Conservation (phyloP, 208 protist genomes). For the Acanthamoeba healyi region DNA sequence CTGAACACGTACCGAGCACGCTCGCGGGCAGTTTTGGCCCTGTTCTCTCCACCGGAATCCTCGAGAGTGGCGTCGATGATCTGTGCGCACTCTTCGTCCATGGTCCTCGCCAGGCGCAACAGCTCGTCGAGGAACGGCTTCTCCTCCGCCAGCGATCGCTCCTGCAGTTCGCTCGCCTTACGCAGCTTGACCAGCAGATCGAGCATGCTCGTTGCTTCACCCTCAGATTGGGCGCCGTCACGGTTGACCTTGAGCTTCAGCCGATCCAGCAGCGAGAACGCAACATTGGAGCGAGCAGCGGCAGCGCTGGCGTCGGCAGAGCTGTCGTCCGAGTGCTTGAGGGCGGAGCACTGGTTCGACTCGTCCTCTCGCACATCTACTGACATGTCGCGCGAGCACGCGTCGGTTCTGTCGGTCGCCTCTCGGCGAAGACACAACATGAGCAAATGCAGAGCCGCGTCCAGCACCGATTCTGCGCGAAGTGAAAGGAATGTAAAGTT, state of each 20-base stretch:
- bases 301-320: background rate
- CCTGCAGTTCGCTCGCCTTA: constrained; percentile 1
- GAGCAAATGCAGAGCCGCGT: constrained; percentile 20
- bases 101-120: background rate
- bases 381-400: background rate
- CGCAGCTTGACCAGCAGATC: constrained; percentile 6
- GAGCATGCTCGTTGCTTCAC: background rate
- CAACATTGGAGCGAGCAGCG: too few species aligned
- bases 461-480: background rate
- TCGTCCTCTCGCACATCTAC: constrained; percentile 7
- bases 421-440: constrained; percentile 21
- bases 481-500: background rate
- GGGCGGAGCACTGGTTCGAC: background rate
- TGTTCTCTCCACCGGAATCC: background rate
- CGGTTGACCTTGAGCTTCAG: background rate
- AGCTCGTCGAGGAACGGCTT: constrained; percentile 5
- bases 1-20: background rate
- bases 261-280: background rate
- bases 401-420: background rate
- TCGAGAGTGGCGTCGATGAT: constrained; percentile 44
- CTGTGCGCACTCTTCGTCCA: constrained; percentile 12
- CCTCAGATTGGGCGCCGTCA: background rate
- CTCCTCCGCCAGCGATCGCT: background rate
- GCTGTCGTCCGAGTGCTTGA: background rate
- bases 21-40: constrained; percentile 35